A percentile compares a stretch with the other conserved stretches of the same genome.
These are phyloP conservation scores for Coemansia sp. DNA, from an alignment of 192 early-diverging fungal species.

Conservation along the genomic window DNA sequence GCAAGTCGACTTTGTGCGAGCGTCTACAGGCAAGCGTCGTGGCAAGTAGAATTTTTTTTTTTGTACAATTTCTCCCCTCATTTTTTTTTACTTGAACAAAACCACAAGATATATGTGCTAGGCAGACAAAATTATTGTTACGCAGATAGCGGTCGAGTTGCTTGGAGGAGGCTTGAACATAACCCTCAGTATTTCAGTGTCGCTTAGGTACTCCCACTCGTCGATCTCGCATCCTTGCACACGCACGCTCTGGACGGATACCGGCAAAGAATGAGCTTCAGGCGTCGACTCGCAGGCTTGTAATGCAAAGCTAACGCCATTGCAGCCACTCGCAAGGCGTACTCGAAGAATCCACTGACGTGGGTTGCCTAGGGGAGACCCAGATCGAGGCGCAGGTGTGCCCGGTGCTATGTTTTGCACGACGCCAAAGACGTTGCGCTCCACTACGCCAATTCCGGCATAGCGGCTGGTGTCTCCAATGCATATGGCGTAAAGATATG, in stretches of 20 bases:
- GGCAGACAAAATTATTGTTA: constrained; percentile 9
- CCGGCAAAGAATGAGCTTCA: background rate
- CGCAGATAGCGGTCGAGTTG: background rate
- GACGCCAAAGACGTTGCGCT: constrained; percentile 32
- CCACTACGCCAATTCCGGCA: constrained; percentile 16
- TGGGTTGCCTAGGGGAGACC: background rate
- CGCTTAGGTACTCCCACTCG: constrained; percentile 14
- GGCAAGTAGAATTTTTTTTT: background rate
- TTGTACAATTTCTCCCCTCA: background rate
- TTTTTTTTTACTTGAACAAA: background rate
- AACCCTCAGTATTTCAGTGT: constrained; percentile 11
- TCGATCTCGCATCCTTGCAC: constrained; percentile 16
- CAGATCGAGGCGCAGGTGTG: background rate
- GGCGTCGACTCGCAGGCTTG: constrained; percentile 11
- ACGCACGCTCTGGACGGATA: constrained; percentile 19
- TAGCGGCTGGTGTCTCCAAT: constrained; percentile 37
- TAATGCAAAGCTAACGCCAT: constrained; percentile 18
- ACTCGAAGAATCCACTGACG: constrained; percentile 34
- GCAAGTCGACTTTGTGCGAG: background rate
- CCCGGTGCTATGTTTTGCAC: constrained; percentile 13
- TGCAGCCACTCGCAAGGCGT: constrained; percentile 10
- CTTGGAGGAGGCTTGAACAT: background rate
- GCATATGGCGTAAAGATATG: constrained; percentile 33
- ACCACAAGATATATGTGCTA: background rate
- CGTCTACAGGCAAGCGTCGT: background rate